Percentiles rank a stretch among this genome's conserved stretches.
Evolutionary conservation across 106 monocot species (phyloP).

Genomic region (Allium sativum): DNA sequence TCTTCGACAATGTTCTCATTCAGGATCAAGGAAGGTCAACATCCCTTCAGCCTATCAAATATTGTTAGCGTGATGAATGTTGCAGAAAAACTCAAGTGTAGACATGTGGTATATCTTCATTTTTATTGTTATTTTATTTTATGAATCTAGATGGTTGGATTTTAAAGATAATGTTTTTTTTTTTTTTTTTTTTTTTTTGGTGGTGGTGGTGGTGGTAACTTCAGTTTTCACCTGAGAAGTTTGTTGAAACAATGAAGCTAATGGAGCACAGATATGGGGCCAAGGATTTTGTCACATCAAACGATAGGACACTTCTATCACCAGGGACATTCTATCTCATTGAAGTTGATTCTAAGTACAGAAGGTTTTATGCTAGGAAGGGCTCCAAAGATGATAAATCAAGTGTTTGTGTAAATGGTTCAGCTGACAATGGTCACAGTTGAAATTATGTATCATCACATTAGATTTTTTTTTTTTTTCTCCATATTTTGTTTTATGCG

Average conservation of each 20-base stretch:
- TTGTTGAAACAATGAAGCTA: constrained; percentile 38
- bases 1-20: constrained; percentile 85
- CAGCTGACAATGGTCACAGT: constrained; percentile 8
- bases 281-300: constrained; percentile 35
- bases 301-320: constrained; percentile 23
- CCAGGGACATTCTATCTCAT: constrained; percentile 43
- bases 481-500: too few relatives aligned
- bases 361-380: constrained; percentile 26
- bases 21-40: constrained; percentile 45
- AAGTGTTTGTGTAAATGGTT: not conserved
- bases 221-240: constrained; percentile 38
- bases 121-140: not conserved
- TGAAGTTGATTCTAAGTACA: constrained; percentile 31
- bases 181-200: too few relatives aligned
- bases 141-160: not conserved
- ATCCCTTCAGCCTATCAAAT: constrained; percentile 64
- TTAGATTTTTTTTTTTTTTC: too few relatives aligned
- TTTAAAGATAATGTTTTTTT: not conserved
- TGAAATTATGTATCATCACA: not conserved
- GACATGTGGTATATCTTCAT: constrained; percentile 54
- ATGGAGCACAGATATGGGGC: constrained; percentile 60
- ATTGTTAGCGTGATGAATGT: constrained; percentile 57
- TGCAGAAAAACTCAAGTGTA: constrained; percentile 38
- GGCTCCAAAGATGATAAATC: not conserved
- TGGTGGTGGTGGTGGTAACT: too few relatives aligned